phyloP scores from a whole-genome alignment of 169 alveolate genomes.

The Cytauxzoon felis region DNA sequence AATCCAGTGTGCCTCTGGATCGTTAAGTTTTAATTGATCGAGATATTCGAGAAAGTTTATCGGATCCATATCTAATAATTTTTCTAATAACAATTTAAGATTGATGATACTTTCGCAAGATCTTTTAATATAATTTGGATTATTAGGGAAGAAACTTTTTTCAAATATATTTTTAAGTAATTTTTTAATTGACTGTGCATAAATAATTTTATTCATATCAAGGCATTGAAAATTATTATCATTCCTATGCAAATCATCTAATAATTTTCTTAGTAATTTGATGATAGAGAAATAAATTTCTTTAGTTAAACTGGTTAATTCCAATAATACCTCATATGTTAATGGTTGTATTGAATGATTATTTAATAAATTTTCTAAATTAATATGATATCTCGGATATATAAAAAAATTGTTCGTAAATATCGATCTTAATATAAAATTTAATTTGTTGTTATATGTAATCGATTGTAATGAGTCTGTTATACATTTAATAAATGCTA shows the following conservation, averaged over 20 bases:
- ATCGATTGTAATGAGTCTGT: slow-evolving; percentile 28
- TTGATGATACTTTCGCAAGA: slow-evolving; percentile 18
- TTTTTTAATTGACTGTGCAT: slow-evolving; percentile 13
- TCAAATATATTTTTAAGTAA: slow-evolving; percentile 18
- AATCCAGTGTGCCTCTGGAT: slow-evolving; percentile 44
- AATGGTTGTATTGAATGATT: slow-evolving; percentile 43
- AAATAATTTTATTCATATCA: slow-evolving; percentile 53
- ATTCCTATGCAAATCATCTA: slow-evolving; percentile 42
- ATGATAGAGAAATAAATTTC: slow-evolving; percentile 35
- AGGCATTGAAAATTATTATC: slow-evolving; percentile 13
- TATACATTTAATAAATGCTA: slow-evolving; percentile 59
- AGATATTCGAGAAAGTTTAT: slow-evolving; percentile 28
- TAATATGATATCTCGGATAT: slow-evolving; percentile 44
- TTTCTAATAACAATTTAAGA: slow-evolving; percentile 32
- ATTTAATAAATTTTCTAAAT: slow-evolving; percentile 25
- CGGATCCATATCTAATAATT: slow-evolving; percentile 46
- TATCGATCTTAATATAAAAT: slow-evolving; percentile 27
- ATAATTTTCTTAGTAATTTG: slow-evolving; percentile 30
- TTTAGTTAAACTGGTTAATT: slow-evolving; percentile 36
- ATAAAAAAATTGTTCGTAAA: slow-evolving; percentile 40
- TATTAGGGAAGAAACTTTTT: slow-evolving; percentile 7
- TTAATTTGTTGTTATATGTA: slow-evolving; percentile 25
- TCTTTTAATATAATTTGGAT: slow-evolving; percentile 5
- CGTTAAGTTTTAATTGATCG: slow-evolving; percentile 21
- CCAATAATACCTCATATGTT: slow-evolving; percentile 41